Conservation (phyloP, 108 stramenopile species). For the Nitzschia sp. region DNA sequence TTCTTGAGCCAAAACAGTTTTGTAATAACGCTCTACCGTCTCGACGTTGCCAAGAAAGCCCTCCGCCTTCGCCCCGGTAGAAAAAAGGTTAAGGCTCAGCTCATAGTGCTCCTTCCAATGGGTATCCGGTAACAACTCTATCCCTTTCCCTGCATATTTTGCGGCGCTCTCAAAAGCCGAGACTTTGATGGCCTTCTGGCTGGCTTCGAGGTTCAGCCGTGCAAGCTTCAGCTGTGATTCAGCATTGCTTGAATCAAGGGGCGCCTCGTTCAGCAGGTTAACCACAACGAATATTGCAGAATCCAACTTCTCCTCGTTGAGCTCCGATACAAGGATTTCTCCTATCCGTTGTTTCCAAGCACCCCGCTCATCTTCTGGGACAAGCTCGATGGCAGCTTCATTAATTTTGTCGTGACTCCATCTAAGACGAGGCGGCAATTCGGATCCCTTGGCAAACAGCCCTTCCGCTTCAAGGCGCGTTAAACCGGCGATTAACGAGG, state of each 20-base stretch:
- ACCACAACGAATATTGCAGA: not conserved
- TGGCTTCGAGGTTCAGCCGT: constrained; percentile 33
- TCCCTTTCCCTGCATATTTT: constrained; percentile 20
- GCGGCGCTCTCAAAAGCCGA: constrained; percentile 33
- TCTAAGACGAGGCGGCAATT: not conserved
- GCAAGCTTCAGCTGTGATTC: not conserved
- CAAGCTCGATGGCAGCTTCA: not conserved
- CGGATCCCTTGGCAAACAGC: not conserved
- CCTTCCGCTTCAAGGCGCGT: not conserved
- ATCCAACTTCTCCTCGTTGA: constrained; percentile 4
- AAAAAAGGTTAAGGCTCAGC: constrained; percentile 19
- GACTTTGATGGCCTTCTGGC: constrained; percentile 5
- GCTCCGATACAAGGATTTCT: not conserved
- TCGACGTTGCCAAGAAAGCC: constrained; percentile 19
- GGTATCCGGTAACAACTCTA: constrained; percentile 2
- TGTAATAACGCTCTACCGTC: not conserved
- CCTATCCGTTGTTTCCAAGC: not conserved
- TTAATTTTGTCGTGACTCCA: not conserved
- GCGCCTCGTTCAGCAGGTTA: not conserved
- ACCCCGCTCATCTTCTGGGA: not conserved
- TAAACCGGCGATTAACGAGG: no score
- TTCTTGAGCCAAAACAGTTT: not conserved
- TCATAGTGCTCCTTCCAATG: constrained; percentile 11
- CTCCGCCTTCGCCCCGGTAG: constrained; percentile 20
- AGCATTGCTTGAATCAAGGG: not conserved